Evolutionary conservation across 441 rosid genomes (phyloP), one percentile per base, ranked within the genome.

Genomic region (Populus hybrid): DNA sequence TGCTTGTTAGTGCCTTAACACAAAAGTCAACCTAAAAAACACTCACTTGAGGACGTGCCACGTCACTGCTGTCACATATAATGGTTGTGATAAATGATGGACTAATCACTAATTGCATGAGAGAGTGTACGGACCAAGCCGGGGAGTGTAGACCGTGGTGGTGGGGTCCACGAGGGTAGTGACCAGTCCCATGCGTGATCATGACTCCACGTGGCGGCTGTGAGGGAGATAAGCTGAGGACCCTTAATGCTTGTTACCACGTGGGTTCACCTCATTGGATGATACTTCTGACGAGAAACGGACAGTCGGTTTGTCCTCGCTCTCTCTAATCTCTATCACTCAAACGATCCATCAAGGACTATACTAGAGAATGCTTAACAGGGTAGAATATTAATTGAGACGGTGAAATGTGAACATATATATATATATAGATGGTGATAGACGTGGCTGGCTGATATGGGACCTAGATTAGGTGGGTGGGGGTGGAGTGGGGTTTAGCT

Each of bases 241-340:
- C n/a, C 21, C 66, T 73, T 64, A 75, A 77, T 35, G 71, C 18
- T 42, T 20, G 73, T n/a, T 78, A 26, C 75, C 83, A 82, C 86
- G 87, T 86, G 91, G 86, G 79, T 26, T 21, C 3, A 11, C 30
- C 36, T 73, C 2, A 80, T 78, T 57, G 85, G 83, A 10, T 0
- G 63, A 32, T 40, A 24, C 30, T 38, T 38, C 67, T 24, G 36
- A 46, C n/a, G 30, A 10, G 30, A 3, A 16, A 2, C 11, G 46
- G 86, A 69, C 23, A 32, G 86, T 80, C 86, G 89, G 88, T 88
- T 89, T 78, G 90, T 88, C 89, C 77, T 72, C 63, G 10, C 80
- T 3, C 46, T 3, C 36, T 32, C 23, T 21, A 6, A 38, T n/a
- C 2, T 20, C 7, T 18, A 9, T 16, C 24, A 6, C 18, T 18